Percentiles rank a stretch among this genome's conserved stretches.
These are phyloP conservation scores for Lecanicillium sp. DNA, from an alignment of 2,329 filamentous ascomycete genomes.

Conservation along the genomic window DNA sequence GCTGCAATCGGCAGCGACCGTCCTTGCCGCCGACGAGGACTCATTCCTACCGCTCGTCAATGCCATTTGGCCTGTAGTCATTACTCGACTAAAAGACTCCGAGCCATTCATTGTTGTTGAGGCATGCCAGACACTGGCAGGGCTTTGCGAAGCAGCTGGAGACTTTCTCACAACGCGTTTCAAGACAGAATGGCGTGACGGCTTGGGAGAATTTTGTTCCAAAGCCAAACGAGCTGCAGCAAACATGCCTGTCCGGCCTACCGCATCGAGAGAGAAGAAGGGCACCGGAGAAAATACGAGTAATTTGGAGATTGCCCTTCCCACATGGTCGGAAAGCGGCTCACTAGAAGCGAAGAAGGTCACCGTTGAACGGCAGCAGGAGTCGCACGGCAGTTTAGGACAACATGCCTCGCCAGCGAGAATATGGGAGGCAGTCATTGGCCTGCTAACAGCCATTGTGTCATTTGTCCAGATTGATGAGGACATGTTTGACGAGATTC, in stretches of 20 bases:
- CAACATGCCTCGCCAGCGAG: constrained; percentile 53
- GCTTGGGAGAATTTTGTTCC: constrained; percentile 41
- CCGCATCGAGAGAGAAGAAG: constrained; percentile 8
- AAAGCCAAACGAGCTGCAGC: constrained; percentile 32
- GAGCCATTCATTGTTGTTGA: constrained; percentile 62
- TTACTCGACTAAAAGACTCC: constrained; percentile 55
- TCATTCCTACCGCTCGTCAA: constrained; percentile 85
- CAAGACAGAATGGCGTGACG: constrained; percentile 59
- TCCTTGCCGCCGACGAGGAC: constrained; percentile 69
- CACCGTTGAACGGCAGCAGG: constrained; percentile 1
- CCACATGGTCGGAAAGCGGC: constrained; percentile 18
- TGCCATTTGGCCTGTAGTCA: constrained; percentile 78
- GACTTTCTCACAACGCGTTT: constrained; percentile 75
- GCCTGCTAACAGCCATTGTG: constrained; percentile 52
- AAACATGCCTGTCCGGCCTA: constrained; percentile 7
- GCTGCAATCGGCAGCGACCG: constrained; percentile 61
- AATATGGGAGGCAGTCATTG: constrained; percentile 55
- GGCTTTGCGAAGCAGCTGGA: constrained; percentile 64
- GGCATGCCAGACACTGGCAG: constrained; percentile 59
- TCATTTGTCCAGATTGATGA: constrained; percentile 57
- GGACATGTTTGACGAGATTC: constrained; percentile 61
- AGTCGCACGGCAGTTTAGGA: constrained; percentile 33
- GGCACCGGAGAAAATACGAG: constrained; percentile 6
- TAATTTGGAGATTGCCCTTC: constrained; percentile 21
- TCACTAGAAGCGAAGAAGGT: background rate